Conservation (phyloP, 2,329 filamentous ascomycete genomes). For the Mollisiaceae sp. region DNA sequence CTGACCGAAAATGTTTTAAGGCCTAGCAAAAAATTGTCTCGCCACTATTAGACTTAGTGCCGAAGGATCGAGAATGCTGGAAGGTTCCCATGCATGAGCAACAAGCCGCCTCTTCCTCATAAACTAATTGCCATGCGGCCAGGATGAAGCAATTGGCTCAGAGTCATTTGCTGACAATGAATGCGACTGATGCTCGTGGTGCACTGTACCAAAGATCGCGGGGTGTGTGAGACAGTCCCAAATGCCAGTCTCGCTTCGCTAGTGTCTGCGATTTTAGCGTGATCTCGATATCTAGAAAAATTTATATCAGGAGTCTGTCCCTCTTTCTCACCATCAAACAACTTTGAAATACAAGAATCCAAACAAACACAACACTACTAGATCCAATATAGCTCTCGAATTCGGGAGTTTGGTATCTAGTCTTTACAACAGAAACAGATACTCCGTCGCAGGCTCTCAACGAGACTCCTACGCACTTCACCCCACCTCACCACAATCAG, state of each 20-base stretch:
- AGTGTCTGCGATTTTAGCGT: background rate
- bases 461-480: slow-evolving; percentile 40
- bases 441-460: slow-evolving; percentile 41
- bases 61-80: background rate
- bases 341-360: slow-evolving; percentile 28
- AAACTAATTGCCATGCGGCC: background rate
- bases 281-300: background rate
- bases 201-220: background rate
- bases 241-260: too few species aligned
- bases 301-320: background rate
- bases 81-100: background rate
- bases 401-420: slow-evolving; percentile 57
- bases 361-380: slow-evolving; percentile 36
- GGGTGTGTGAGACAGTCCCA: background rate
- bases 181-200: background rate
- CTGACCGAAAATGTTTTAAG: slow-evolving; percentile 11
- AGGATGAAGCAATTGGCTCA: background rate
- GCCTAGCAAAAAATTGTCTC: slow-evolving; percentile 8
- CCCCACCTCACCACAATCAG: slow-evolving; percentile 36
- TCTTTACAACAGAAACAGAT: slow-evolving; percentile 42
- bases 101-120: background rate
- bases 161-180: background rate
- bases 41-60: slow-evolving; percentile 1
- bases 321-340: slow-evolving; percentile 29
- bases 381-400: slow-evolving; percentile 43